Evolutionary conservation across 2,329 filamentous ascomycete species (phyloP).

Genomic region (Bipolaris zeicola): DNA sequence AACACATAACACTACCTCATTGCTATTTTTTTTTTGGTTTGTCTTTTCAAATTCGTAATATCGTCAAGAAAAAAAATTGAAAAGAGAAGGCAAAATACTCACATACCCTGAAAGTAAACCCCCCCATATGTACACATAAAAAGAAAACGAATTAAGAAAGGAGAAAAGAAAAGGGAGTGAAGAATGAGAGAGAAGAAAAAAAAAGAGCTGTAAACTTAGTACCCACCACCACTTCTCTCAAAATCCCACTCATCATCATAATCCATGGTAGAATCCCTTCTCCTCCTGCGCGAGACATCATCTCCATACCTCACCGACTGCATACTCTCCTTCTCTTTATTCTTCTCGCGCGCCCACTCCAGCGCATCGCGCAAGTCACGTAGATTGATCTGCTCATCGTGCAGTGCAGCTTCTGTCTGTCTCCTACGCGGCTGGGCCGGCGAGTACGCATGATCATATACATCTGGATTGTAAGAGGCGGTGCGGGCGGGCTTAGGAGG

Average conservation of each 20-base stretch:
- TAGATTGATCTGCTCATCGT: background rate
- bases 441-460: constrained; percentile 3
- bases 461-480: constrained; percentile 10
- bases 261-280: background rate
- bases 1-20: no score
- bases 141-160: no score
- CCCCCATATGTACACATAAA: no score
- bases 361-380: constrained; percentile 10
- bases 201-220: background rate
- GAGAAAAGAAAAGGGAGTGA: background rate
- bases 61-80: no score
- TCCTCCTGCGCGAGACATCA: background rate
- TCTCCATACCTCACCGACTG: background rate
- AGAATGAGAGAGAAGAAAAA: background rate
- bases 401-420: background rate
- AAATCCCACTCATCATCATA: constrained; percentile 15
- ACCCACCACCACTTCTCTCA: background rate
- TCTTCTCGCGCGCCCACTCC: constrained; percentile 11
- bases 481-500: constrained; percentile 17
- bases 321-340: background rate
- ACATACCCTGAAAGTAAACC: no score
- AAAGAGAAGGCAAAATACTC: no score
- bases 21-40: no score
- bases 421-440: background rate
- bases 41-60: no score